Evolutionary conservation across 2,329 filamentous ascomycete genomes (phyloP).

Genomic region (Colletotrichum sp.): DNA sequence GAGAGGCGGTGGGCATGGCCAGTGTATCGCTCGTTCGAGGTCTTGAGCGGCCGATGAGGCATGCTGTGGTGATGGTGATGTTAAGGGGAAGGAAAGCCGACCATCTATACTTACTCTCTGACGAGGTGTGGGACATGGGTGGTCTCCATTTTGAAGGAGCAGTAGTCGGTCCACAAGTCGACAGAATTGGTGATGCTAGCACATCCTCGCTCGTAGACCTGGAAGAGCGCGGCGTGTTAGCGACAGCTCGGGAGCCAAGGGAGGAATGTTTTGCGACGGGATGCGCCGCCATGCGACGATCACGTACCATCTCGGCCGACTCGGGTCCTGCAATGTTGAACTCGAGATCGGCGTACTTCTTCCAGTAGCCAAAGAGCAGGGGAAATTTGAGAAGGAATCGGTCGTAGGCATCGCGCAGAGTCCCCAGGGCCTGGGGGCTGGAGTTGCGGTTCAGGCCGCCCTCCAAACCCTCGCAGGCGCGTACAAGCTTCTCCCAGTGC

Average conservation of each 20-base stretch:
- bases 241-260: neutral
- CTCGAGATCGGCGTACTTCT: conserved; percentile 97
- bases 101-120: conserved; percentile 95
- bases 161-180: conserved; percentile 97
- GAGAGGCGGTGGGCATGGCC: conserved; percentile 38
- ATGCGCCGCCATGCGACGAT: neutral
- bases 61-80: conserved; percentile 54
- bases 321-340: conserved; percentile 97
- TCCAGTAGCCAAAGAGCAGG: conserved; percentile 97
- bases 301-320: conserved; percentile 89
- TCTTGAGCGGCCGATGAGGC: conserved; percentile 42
- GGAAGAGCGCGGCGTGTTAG: conserved; percentile 3
- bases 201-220: conserved; percentile 96
- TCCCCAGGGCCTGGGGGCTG: conserved; percentile 88
- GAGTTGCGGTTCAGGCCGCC: conserved; percentile 96
- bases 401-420: conserved; percentile 87
- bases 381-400: conserved; percentile 94
- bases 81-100: conserved; percentile 70
- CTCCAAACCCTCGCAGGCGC: conserved; percentile 82
- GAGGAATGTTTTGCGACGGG: neutral
- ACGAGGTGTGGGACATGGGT: conserved; percentile 93
- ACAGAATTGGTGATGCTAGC: conserved; percentile 93
- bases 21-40: conserved; percentile 34
- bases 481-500: conserved; percentile 90
- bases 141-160: conserved; percentile 96